phyloP scores from a whole-genome alignment of 257 asterid genomes.

The Solanum peruvianum region DNA sequence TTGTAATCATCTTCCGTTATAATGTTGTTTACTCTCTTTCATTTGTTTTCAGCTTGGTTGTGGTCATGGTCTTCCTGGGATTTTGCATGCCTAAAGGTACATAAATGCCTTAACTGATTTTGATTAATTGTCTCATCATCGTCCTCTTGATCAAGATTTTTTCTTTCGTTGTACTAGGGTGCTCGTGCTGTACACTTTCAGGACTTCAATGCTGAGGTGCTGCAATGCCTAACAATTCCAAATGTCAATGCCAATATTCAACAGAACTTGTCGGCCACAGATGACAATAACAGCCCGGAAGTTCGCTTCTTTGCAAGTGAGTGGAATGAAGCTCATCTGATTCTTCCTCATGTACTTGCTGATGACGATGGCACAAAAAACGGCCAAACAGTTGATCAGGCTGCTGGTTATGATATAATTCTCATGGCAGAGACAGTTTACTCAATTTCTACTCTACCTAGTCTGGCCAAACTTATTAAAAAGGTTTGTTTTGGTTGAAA shows the following conservation, averaged over 20 bases:
- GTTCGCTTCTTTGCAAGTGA: slow-evolving; percentile 90
- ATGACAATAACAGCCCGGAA: slow-evolving; percentile 12
- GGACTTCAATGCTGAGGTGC: slow-evolving; percentile 91
- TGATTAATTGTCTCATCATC: background rate
- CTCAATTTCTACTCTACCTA: slow-evolving; percentile 61
- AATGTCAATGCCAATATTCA: slow-evolving; percentile 59
- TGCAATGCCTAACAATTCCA: slow-evolving; percentile 73
- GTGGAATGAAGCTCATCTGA: slow-evolving; percentile 64
- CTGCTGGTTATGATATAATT: slow-evolving; percentile 58
- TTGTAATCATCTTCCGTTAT: background rate
- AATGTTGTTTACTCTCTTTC: background rate
- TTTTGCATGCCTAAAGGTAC: slow-evolving; percentile 73
- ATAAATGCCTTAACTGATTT: background rate
- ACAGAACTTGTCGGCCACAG: slow-evolving; percentile 12
- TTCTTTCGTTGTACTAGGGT: slow-evolving; percentile 31
- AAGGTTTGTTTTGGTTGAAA: slow-evolving; percentile 35
- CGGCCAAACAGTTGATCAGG: slow-evolving; percentile 3
- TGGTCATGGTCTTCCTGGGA: slow-evolving; percentile 99
- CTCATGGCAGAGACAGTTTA: slow-evolving; percentile 98
- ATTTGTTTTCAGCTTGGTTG: slow-evolving; percentile 76
- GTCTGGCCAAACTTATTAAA: slow-evolving; percentile 50
- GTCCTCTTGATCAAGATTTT: background rate
- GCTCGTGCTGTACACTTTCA: slow-evolving; percentile 78
- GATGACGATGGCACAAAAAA: slow-evolving; percentile 7
- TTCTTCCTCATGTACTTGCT: slow-evolving; percentile 28